Conservation (phyloP, 202 grass and related monocot genomes). For the Zoysia matrella region DNA sequence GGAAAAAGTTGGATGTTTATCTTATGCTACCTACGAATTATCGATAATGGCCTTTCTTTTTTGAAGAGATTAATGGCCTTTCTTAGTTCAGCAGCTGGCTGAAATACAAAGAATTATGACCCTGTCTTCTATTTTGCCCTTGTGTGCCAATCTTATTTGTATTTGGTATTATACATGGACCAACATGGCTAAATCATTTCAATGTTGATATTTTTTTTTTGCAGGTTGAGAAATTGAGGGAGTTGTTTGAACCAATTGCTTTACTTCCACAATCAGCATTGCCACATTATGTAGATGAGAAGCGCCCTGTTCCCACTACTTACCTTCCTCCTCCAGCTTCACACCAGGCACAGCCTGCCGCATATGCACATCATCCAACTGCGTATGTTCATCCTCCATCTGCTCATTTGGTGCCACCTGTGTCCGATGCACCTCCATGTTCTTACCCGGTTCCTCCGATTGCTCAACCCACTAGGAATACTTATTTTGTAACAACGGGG, state of each 20-base stretch:
- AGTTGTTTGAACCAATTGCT: slow-evolving; percentile 48
- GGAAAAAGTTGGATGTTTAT: neutral
- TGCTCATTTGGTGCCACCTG: neutral
- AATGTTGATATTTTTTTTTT: slow-evolving; percentile 30
- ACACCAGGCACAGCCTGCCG: slow-evolving; percentile 3
- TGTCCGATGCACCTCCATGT: slow-evolving; percentile 30
- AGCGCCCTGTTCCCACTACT: slow-evolving; percentile 11
- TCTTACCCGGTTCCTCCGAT: slow-evolving; percentile 20
- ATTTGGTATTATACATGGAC: slow-evolving; percentile 18
- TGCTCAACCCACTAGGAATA: neutral
- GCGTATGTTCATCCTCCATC: slow-evolving; percentile 3
- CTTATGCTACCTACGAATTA: neutral
- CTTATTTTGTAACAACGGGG: neutral
- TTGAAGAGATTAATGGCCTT: no score
- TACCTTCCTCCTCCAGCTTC: neutral
- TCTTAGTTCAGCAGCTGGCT: neutral
- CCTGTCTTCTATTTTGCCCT: neutral
- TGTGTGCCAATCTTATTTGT: neutral
- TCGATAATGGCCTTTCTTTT: neutral
- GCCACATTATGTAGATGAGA: slow-evolving; percentile 29
- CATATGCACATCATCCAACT: slow-evolving; percentile 41
- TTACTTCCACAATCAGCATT: slow-evolving; percentile 35
- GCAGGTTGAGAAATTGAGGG: slow-evolving; percentile 53
- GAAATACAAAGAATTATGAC: neutral
- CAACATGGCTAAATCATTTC: neutral